Percentiles rank a stretch among this genome's conserved stretches.
phyloP scores from a whole-genome alignment of 2,329 filamentous ascomycete genomes.

The Cadophora sp. region DNA sequence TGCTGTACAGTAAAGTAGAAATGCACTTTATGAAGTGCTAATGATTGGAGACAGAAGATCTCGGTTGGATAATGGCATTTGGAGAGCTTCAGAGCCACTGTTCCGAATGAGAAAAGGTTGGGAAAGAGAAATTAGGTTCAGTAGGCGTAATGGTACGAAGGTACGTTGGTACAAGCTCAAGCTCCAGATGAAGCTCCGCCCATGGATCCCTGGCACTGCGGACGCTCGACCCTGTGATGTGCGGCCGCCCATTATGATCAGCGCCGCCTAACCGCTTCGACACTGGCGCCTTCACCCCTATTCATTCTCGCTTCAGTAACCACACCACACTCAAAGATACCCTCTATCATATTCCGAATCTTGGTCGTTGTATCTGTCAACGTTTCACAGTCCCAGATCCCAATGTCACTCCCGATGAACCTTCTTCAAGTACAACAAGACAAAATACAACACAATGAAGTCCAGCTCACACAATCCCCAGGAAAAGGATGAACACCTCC shows the following conservation, averaged over 20 bases:
- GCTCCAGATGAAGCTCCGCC: not conserved
- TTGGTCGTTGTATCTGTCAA: not conserved
- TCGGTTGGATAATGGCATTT: not conserved
- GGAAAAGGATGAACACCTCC: slow-evolving; percentile 24
- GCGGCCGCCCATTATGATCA: slow-evolving; percentile 18
- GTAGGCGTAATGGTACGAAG: slow-evolving; percentile 4
- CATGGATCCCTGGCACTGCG: slow-evolving; percentile 13
- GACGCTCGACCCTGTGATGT: slow-evolving; percentile 31
- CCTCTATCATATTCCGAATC: not conserved
- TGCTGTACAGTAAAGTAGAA: not conserved
- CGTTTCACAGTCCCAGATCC: slow-evolving; percentile 2
- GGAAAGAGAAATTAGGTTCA: not conserved
- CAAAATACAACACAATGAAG: not conserved
- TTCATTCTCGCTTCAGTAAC: not conserved
- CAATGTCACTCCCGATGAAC: slow-evolving; percentile 12
- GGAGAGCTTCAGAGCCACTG: too few relatives aligned
- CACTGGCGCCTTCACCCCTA: slow-evolving; percentile 9
- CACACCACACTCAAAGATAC: not conserved
- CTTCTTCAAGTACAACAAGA: slow-evolving; percentile 11
- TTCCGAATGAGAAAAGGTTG: not conserved
- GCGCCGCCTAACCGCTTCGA: slow-evolving; percentile 24
- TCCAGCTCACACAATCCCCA: slow-evolving; percentile 8
- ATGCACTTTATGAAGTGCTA: not conserved
- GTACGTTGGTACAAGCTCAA: slow-evolving; percentile 30
- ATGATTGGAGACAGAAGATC: not conserved